Conservation (phyloP, 106 monocot species). For the Dendrobium officinale region DNA sequence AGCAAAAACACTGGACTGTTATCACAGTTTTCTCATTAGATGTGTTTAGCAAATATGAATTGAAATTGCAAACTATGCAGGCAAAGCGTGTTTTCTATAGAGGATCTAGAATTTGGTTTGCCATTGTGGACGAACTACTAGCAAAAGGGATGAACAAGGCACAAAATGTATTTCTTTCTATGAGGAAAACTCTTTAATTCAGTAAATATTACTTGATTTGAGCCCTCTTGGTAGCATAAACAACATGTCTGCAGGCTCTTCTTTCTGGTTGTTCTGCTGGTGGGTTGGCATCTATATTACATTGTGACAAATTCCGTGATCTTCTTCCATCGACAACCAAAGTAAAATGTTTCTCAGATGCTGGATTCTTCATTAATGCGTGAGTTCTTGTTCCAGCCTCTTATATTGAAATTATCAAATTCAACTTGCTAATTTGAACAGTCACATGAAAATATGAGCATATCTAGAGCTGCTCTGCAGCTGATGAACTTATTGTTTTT, state of each 20-base stretch:
- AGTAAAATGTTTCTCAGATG: conserved; percentile 96
- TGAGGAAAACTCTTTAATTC: not conserved
- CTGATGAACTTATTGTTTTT: not conserved
- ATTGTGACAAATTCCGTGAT: conserved; percentile 72
- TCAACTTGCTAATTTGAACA: not conserved
- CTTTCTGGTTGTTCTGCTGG: conserved; percentile 98
- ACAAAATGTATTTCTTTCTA: conserved; percentile 11
- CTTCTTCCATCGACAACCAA: conserved; percentile 59
- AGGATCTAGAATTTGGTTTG: conserved; percentile 20
- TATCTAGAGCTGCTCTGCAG: not conserved
- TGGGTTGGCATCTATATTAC: conserved; percentile 79
- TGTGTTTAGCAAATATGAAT: not conserved
- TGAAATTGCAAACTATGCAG: conserved; percentile 1
- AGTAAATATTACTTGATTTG: not conserved
- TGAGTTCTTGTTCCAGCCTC: conserved; percentile 25
- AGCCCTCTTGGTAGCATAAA: not conserved
- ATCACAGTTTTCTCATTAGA: not conserved
- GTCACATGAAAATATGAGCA: not conserved
- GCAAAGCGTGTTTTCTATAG: conserved; percentile 14
- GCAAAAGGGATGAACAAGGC: conserved; percentile 30
- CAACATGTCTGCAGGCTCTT: conserved; percentile 52
- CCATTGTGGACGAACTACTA: conserved; percentile 21
- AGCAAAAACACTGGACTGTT: not conserved
- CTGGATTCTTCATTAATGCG: conserved; percentile 90
- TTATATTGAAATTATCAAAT: not conserved